Evolutionary conservation across 257 asterid species (phyloP), one percentile per base, ranked within the genome.

Genomic region (Fraxinus excelsior): DNA sequence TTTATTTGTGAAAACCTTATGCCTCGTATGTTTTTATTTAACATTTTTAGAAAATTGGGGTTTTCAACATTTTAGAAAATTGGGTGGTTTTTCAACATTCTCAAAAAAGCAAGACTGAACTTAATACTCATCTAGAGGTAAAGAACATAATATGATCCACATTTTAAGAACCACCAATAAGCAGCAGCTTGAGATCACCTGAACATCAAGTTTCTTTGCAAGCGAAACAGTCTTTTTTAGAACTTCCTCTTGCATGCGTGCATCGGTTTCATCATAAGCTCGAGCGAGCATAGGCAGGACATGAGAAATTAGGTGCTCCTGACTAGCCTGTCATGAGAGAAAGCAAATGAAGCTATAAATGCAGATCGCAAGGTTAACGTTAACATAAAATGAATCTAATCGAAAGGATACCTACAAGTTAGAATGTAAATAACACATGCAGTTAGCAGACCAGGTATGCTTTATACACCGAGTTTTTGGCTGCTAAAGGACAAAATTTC

Each of bases 211-310:
- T 83, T 90, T 90, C 81, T 91, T 96, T 74, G 96, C 90, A 83
- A 96, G 98, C 21, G 87, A 74, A 77, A 82, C 80, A 29, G 97
- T 94, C 92, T 78, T 91, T 79, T 93, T 96, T 28, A 96, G 91
- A 82, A 85, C 98, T 88, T 96, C 99, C 89, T 96, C 99, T 93
- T 96, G 99, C 92, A 96, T 75, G 79, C 98, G 96, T 79, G 97
- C 85, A 87, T 96, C 99, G 42, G 88, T 83, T 83, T 96, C 99
- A 83, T 93, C 99, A 78, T 91, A 93, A 73, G 99, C 98, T 80
- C 97, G 96, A 77, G 92, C 90, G 84, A 96, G 93, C 97, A 90
- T 91, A 38, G 99, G 97, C 40, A 93, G 94, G 46, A 93, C 75
- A 75, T 96, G 97, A 32, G 91, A 84, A 80, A 91, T 79, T 62